Evolutionary conservation across 2,329 filamentous ascomycete species (phyloP).

Genomic region (Alternaria triticina): DNA sequence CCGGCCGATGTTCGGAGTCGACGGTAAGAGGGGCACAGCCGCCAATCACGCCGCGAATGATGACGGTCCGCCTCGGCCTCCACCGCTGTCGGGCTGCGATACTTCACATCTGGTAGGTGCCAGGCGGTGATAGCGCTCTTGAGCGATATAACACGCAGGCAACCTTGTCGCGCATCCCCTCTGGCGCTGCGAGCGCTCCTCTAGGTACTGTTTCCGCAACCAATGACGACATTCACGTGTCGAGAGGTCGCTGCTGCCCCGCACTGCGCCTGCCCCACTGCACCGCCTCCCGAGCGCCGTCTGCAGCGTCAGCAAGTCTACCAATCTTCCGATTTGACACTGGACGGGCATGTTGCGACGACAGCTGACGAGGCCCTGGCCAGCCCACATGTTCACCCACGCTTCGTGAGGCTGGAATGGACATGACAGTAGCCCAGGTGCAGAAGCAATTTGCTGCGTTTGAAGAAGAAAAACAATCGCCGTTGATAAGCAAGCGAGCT

Average conservation of each 20-base stretch:
- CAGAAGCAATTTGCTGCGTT: not conserved
- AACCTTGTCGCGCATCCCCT: conserved; percentile 9
- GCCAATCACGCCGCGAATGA: conserved; percentile 34
- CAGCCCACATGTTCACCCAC: not conserved
- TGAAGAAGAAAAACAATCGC: not conserved
- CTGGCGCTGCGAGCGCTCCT: not conserved
- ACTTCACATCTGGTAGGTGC: not conserved
- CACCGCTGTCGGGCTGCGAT: conserved; percentile 12
- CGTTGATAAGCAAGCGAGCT: not conserved
- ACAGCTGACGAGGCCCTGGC: not conserved
- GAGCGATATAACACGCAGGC: conserved; percentile 2
- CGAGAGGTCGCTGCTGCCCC: conserved; percentile 16
- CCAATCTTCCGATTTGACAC: not conserved
- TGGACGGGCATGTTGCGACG: not conserved
- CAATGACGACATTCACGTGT: conserved; percentile 24
- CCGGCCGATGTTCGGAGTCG: conserved; percentile 41
- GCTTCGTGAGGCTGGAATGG: not conserved
- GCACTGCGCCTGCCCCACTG: conserved; percentile 19
- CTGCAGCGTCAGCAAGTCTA: not conserved
- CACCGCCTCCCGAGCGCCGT: not conserved
- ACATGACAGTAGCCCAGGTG: not conserved
- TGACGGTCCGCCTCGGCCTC: conserved; percentile 27
- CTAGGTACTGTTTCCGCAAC: conserved; percentile 1
- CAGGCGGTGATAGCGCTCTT: conserved; percentile 1
- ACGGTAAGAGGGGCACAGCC: conserved; percentile 21